Percentiles rank a stretch among this genome's conserved stretches.
Conservation (phyloP, 129 eudicot species). For the Apium graveolens region DNA sequence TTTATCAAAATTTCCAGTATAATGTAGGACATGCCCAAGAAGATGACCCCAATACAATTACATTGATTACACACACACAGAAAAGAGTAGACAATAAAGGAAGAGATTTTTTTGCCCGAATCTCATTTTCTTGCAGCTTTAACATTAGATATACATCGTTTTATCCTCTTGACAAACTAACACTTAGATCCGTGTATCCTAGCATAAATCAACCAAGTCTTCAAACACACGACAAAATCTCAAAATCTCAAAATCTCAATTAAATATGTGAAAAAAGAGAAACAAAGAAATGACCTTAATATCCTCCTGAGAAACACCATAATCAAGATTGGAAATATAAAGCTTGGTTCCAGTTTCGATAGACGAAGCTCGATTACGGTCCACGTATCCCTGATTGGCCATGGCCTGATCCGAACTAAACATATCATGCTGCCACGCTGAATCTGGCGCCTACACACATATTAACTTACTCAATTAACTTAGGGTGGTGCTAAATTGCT, state of each 20-base stretch:
- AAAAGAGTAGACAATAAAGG: too few relatives aligned
- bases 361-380: constrained; percentile 47
- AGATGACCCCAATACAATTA: neutral
- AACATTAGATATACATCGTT: neutral
- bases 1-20: neutral
- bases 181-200: neutral
- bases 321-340: constrained; percentile 77
- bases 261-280: neutral
- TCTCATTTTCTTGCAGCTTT: neutral
- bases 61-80: neutral
- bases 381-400: constrained; percentile 28
- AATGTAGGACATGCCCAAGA: neutral
- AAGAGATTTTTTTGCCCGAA: neutral
- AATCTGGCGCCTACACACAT: constrained; percentile 79
- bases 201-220: neutral
- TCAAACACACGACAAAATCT: neutral
- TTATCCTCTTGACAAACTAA: neutral
- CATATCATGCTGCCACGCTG: constrained; percentile 80
- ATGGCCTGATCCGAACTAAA: constrained; percentile 48
- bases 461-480: too few relatives aligned
- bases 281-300: constrained; percentile 49
- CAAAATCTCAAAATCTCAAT: too few relatives aligned
- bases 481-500: too few relatives aligned
- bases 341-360: constrained; percentile 95
- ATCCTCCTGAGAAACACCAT: constrained; percentile 89